These are phyloP conservation scores for Rutstroemia sp. DNA, from an alignment of 2,329 filamentous ascomycete species.

Conservation along the genomic window DNA sequence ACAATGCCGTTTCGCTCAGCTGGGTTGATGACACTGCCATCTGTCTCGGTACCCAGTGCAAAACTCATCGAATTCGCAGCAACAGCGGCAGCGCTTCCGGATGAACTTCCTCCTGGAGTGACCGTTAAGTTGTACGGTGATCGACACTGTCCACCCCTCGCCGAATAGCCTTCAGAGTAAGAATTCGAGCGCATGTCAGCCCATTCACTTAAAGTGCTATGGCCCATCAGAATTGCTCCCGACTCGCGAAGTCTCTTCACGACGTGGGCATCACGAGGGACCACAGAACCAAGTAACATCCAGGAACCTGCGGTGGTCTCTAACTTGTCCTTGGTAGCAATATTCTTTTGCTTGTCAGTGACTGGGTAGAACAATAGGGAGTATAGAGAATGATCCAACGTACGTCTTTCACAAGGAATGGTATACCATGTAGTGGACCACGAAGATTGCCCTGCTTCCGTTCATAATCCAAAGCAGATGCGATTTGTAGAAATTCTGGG, in stretches of 20 bases:
- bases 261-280: conserved; percentile 61
- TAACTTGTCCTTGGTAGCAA: conserved; percentile 60
- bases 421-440: conserved; percentile 67
- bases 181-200: conserved; percentile 62
- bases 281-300: conserved; percentile 57
- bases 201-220: conserved; percentile 67
- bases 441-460: conserved; percentile 46
- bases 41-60: conserved; percentile 66
- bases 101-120: conserved; percentile 62
- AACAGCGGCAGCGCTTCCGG: conserved; percentile 58
- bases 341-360: conserved; percentile 35
- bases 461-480: conserved; percentile 52
- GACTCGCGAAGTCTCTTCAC: conserved; percentile 53
- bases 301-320: conserved; percentile 67
- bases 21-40: conserved; percentile 65
- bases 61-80: conserved; percentile 56
- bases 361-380: background rate
- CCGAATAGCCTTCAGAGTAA: conserved; percentile 62
- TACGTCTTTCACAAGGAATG: conserved; percentile 63
- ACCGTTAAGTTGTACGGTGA: conserved; percentile 62
- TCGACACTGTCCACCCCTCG: conserved; percentile 54
- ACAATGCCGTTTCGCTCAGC: conserved; percentile 62
- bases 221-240: conserved; percentile 59
- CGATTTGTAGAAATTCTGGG: conserved; percentile 58
- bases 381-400: background rate